Evolutionary conservation across 23 red algal genomes (phyloP).

Genomic region (Gracilaria gracilis): DNA sequence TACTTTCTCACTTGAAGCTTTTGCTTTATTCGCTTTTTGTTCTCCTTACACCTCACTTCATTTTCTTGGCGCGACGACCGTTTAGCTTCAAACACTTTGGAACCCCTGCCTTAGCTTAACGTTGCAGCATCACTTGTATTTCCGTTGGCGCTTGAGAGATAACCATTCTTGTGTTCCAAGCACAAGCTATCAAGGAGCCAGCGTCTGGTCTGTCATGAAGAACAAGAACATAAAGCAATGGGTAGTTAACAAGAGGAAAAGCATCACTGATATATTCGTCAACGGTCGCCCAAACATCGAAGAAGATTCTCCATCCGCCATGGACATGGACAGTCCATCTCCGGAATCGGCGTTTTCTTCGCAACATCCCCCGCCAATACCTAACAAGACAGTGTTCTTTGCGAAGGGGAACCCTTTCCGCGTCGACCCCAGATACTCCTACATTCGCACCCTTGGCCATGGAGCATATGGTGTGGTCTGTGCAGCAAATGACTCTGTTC

Average conservation of each 20-base stretch:
- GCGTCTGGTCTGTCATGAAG: conserved; percentile 30
- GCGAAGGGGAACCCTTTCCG: conserved; percentile 75
- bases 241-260: conserved; percentile 61
- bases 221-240: conserved; percentile 75
- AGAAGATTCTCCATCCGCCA: neutral
- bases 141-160: neutral
- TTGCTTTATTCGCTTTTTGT: neutral
- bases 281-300: conserved; percentile 28
- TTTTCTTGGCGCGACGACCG: neutral
- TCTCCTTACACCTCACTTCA: neutral
- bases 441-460: conserved; percentile 76
- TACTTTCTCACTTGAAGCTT: neutral
- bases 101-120: neutral
- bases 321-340: neutral
- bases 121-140: neutral
- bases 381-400: conserved; percentile 60
- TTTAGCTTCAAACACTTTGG: neutral
- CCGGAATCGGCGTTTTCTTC: neutral
- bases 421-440: conserved; percentile 70
- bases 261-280: conserved; percentile 37
- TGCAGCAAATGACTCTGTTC: conserved; percentile 49
- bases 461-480: conserved; percentile 98
- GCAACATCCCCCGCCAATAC: conserved; percentile 1
- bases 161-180: neutral
- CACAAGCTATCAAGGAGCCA: neutral